Evolutionary conservation across 495 filamentous ascomycete species (phyloP), one percentile per base, ranked within the genome.

Genomic region (Neurospora sp.): DNA sequence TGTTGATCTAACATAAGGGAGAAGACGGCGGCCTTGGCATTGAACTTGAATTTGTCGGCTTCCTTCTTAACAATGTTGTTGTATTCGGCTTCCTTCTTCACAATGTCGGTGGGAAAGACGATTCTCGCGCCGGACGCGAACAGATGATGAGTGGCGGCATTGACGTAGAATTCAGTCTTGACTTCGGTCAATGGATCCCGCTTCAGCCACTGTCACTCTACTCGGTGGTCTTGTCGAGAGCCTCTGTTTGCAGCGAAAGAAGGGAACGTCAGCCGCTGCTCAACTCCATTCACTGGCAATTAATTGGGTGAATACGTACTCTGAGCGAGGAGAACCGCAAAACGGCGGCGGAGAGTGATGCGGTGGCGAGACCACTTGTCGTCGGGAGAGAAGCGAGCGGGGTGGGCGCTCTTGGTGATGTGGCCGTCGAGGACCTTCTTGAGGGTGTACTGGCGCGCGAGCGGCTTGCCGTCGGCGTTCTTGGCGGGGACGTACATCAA

Each of bases 281-380:
- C 54, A 15, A 7, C 8, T 66, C 28, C 54, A 34, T 5, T 28
- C 6, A 62, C 54, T 34, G 13, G 1, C 13, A 54, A 62, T 34
- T 62, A 71, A 59, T 1, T 24, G 34, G 6, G 48, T 28, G 4
- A 71, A 69, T 21, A 86, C 90, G 75, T 81, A 93, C 92, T 86
- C 83, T 97, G 93, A 48, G 90, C 94, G 81, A 97, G 84, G 59
- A 98, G 87, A 70, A 97, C 87, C 36, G 90, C 91, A 82, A 95
- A 97, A 79, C 96, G 89, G 86, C 91, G 92, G 89, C 97, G 97
- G 74, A 99, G 86, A 21, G 93, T 94, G 39, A 97, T 92, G 76
- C 96, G 90, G 84, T 99, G 94, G 75, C 93, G 90, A 76, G 94
- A 97, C 85, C 95, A 97, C 85, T 96, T 96, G 86, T 99, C 96